Evolutionary conservation across 768 basidiomycete genomes (phyloP).

Genomic region (Suillus subaureus): DNA sequence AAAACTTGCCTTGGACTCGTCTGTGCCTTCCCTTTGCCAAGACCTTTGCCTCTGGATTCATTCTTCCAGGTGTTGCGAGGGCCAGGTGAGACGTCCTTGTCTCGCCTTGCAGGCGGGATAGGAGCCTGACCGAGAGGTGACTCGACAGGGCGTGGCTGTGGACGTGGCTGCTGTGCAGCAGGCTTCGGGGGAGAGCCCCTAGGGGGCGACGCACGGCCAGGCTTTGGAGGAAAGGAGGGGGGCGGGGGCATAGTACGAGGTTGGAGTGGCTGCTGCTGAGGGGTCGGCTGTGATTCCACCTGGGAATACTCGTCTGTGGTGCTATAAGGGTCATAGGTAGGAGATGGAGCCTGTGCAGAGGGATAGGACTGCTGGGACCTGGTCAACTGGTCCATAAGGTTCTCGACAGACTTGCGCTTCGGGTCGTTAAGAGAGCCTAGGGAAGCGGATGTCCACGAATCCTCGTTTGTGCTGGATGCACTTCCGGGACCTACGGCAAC

Average conservation of each 20-base stretch:
- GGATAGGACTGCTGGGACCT: conserved; percentile 42
- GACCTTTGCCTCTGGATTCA: conserved; percentile 40
- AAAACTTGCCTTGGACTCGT: conserved; percentile 58
- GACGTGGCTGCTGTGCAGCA: conserved; percentile 46
- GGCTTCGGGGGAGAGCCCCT: conserved; percentile 68
- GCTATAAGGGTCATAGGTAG: conserved; percentile 36
- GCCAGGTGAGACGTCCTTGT: conserved; percentile 74
- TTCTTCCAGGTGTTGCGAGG: conserved; percentile 49
- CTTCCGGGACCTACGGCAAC: conserved; percentile 48
- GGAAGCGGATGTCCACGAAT: conserved; percentile 53
- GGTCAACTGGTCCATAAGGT: conserved; percentile 73
- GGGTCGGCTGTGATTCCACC: conserved; percentile 32
- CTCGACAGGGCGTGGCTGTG: conserved; percentile 52
- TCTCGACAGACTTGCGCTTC: conserved; percentile 83
- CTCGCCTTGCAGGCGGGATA: conserved; percentile 44
- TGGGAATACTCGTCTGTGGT: conserved; percentile 51
- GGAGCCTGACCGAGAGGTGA: conserved; percentile 48
- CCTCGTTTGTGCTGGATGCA: conserved; percentile 52
- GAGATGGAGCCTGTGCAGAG: conserved; percentile 40
- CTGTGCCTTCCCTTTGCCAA: conserved; percentile 46
- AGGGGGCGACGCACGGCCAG: conserved; percentile 52
- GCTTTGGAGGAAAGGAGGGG: conserved; percentile 66
- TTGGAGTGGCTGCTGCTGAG: conserved; percentile 35
- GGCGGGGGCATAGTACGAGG: conserved; percentile 50
- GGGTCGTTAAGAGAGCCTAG: conserved; percentile 42